Evolutionary conservation across 139 green algal species (phyloP), one percentile per base, ranked within the genome.

Genomic region (Closterium sp.): DNA sequence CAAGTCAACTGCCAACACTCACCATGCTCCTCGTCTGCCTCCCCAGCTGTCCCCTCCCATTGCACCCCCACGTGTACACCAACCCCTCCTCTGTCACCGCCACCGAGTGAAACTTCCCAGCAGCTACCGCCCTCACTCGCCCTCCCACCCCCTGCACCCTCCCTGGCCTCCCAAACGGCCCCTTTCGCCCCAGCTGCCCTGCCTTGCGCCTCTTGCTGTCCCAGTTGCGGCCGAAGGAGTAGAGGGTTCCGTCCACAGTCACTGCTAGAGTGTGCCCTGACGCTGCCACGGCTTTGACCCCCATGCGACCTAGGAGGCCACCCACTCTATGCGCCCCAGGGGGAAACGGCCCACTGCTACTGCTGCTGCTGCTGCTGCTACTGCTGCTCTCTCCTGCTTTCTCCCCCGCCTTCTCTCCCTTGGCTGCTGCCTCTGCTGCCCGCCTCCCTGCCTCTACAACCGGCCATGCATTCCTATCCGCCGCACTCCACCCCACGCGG

Each of bases 31-130:
- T 55, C 36, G 88, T 33, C 28, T 33, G 30, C 6, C 89, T 64
- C 28, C 91, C 91, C 55, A 93, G 91, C 90, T 93, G 91, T 1
- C 91, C 91, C 25, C 81, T 36, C 31, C 88, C 34, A 81, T 93
- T 93, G 19, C 55, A n/a, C 33, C 91, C 91, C 91, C 91, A 93
- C 25, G 30, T 93, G 89, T 87, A 93, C 66, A 93, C 91, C 36
- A 34, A 8, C 30, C 91, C 91, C 21, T 90, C 90, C 5, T 31
- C n/a, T 69, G 81, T 93, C 35, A 93, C 90, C 3, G 91, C 91
- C 38, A 93, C 81, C 1, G 91, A 93, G 35, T 93, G 91, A 33
- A 92, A 93, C 36, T 43, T 83, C 84, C 90, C 90, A 66, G 90
- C 90, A 28, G 90, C 90, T 0, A 89, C 90, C 34, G 28, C 90